phyloP scores from a whole-genome alignment of 2,329 filamentous ascomycete genomes.

The Trichophyton verrucosum region DNA sequence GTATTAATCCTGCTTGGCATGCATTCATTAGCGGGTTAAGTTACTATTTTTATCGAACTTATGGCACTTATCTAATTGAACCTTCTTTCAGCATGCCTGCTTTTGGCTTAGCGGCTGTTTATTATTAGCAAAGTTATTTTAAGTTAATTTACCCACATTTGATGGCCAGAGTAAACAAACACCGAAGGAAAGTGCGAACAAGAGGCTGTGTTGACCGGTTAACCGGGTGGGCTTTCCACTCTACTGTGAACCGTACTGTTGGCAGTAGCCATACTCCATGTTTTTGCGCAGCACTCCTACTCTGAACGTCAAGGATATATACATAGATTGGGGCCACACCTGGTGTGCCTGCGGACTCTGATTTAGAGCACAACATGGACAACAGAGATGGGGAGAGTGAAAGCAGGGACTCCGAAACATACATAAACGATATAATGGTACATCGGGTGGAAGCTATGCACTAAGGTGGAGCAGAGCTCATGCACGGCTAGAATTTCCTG shows the following conservation, averaged over 20 bases:
- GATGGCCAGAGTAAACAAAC: background rate
- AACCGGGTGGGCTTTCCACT: background rate
- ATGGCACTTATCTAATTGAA: background rate
- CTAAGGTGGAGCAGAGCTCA: background rate
- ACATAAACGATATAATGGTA: background rate
- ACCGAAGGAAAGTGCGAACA: background rate
- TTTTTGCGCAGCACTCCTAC: background rate
- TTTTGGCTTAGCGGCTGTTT: background rate
- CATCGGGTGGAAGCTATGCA: background rate
- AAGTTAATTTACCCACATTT: background rate
- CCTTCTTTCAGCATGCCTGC: background rate
- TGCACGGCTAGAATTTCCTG: background rate
- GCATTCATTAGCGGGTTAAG: background rate
- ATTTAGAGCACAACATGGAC: background rate
- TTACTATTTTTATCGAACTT: slow-evolving; percentile 1
- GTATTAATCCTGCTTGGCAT: background rate
- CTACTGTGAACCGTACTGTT: too few species aligned
- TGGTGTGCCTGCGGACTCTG: background rate
- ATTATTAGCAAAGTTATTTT: background rate
- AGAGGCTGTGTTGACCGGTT: background rate
- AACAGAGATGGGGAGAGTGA: background rate
- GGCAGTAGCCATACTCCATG: background rate
- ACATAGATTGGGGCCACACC: background rate
- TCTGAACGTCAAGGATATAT: background rate
- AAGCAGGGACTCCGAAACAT: background rate